Evolutionary conservation across 768 basidiomycete genomes (phyloP).

Genomic region (Leccinum barrowsii): DNA sequence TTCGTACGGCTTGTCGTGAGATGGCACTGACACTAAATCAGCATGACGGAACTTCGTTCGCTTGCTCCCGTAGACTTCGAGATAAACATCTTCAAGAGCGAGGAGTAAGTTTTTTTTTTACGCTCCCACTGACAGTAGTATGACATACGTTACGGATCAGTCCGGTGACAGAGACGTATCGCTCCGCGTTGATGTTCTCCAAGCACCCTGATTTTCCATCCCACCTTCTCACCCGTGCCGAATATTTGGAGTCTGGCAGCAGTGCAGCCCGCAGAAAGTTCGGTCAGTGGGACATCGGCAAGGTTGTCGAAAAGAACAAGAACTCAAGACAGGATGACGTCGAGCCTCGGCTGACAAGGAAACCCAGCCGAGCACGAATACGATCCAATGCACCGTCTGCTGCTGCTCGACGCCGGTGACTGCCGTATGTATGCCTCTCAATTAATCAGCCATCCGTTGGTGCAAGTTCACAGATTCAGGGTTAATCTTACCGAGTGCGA

Average conservation of each 20-base stretch:
- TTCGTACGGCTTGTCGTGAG: conserved; percentile 11
- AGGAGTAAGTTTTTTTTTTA: conserved; percentile 56
- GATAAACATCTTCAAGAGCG: conserved; percentile 66
- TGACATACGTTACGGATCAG: conserved; percentile 36
- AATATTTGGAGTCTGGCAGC: conserved; percentile 84
- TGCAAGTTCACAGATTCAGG: conserved; percentile 17
- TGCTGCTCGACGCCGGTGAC: conserved; percentile 29
- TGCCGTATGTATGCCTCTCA: background rate
- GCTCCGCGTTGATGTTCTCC: conserved; percentile 57
- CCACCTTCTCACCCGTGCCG: conserved; percentile 66
- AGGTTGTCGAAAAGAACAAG: conserved; percentile 23
- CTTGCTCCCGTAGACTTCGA: conserved; percentile 82
- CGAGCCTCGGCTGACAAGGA: conserved; percentile 27
- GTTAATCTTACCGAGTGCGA: conserved; percentile 11
- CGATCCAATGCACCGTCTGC: conserved; percentile 19
- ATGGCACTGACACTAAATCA: conserved; percentile 33
- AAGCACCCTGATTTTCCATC: conserved; percentile 47
- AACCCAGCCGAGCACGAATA: conserved; percentile 26
- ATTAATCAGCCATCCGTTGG: conserved; percentile 6
- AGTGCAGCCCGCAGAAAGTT: conserved; percentile 75
- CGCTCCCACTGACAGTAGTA: conserved; percentile 3
- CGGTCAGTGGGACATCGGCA: conserved; percentile 48
- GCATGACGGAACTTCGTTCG: conserved; percentile 68
- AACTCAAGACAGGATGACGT: conserved; percentile 15
- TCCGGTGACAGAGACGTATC: conserved; percentile 64